Evolutionary conservation across 371 early-diverging fungal species (phyloP).

Genomic region (Mucor lusitanicus): DNA sequence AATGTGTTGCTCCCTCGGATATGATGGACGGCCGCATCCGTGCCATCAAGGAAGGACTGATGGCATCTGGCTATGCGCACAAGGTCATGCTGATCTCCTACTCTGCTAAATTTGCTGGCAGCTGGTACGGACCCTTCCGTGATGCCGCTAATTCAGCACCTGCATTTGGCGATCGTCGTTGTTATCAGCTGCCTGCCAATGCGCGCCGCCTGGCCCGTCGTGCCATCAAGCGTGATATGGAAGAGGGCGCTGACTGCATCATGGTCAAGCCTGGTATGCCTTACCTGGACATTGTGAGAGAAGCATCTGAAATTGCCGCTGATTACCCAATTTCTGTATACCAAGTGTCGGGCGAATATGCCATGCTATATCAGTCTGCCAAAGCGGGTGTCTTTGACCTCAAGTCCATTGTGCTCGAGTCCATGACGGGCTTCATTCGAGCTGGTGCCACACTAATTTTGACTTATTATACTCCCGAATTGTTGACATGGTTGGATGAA

Average conservation of each 20-base stretch:
- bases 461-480: conserved; percentile 92
- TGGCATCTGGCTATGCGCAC: conserved; percentile 73
- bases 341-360: conserved; percentile 95
- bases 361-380: conserved; percentile 92
- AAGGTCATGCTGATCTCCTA: conserved; percentile 91
- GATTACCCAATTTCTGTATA: conserved; percentile 85
- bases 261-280: conserved; percentile 97
- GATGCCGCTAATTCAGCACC: conserved; percentile 95
- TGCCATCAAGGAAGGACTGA: conserved; percentile 85
- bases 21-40: conserved; percentile 98
- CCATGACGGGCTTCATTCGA: conserved; percentile 79
- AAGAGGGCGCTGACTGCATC: conserved; percentile 94
- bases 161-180: conserved; percentile 88
- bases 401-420: conserved; percentile 83
- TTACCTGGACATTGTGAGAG: conserved; percentile 93
- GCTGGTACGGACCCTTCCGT: conserved; percentile 97
- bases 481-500: conserved; percentile 88
- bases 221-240: conserved; percentile 85
- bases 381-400: conserved; percentile 87
- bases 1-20: conserved; percentile 93
- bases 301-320: conserved; percentile 72
- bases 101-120: conserved; percentile 93
- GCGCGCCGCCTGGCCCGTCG: conserved; percentile 90
- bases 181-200: conserved; percentile 92
- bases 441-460: conserved; percentile 93